Evolutionary conservation across 116 monocot genomes (phyloP), one percentile per base, ranked within the genome.

Genomic region (Iris pallida): DNA sequence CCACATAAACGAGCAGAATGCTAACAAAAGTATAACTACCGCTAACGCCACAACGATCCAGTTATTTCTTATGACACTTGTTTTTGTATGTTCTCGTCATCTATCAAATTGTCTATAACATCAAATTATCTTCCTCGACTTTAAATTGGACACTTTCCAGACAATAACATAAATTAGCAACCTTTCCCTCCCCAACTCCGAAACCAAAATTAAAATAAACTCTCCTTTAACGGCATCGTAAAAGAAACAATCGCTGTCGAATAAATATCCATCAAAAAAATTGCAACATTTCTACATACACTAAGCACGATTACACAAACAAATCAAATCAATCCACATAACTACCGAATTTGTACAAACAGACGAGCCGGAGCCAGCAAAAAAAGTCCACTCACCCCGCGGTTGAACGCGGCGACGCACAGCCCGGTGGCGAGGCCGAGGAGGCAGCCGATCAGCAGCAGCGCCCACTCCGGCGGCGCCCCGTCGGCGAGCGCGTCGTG

Each of bases 381-480:
- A 56, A 16, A 19, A 56, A 17, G 7, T 4, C 7, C 52, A 67
- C 54, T 85, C 15, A 93, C 98, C 86, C 90, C 98, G 6, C 86
- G 93, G 75, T 98, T 98, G 54, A 98, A 98, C 16, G 90, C 88
- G 2, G 93, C 98, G 20, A 98, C 93, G 58, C 93, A 98, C 47
- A 98, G 71, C 5, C 98, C 98, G 4, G 98, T 98, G 16, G 93
- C 90, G 45, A 98, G 78, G 1, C 98, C 98, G 18, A 98, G 90
- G 49, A 98, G 84, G 81, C 98, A 98, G 8, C 98, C 93, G 49
- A 98, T 80, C 14, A 98, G 87, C 70, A 98, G 81, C 72, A 98
- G 73, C 61, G 90, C 97, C 97, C 97, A 98, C 75, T 93, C 98
- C 1, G 98, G 98, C 46, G 98, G 98, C 12, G 98, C 98, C 4